Base-by-base conservation (phyloP, 1,139 yeast genomes). In the Suhomyces bribrorum region DNA sequence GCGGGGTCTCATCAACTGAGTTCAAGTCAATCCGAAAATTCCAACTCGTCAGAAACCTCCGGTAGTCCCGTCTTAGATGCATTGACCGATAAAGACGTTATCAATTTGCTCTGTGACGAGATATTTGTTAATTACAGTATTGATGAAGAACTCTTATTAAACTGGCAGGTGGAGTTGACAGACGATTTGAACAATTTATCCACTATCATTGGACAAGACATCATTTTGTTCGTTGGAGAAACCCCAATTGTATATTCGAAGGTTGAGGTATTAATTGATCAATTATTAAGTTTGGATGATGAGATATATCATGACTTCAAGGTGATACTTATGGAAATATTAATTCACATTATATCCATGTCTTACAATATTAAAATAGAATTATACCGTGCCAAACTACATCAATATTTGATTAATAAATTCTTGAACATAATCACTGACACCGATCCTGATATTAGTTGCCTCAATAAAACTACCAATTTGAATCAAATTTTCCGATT, bases 101-200 rank as follows among this genome's bases (percentile, higher is more conserved):
- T 53, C 7, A 40, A 46, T 5, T 32, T 31, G 15, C 36, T 64
- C 11, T 61, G 70, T 48, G 56, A 54, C 14, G 41, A 47, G 4
- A 53, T 61, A 6, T 50, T 65, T 29, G 54, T 62, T 7, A 51
- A 52, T 27, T 56, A 52, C 38, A 45, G 52, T n/a, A 45, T 70
- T 32, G 61, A 70, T 41, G 46, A 45, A 28, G 63, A 57, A 4
- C 44, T 61, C 11, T 51, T 71, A 11, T 26, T 41, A 35, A 61
- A 64, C 42, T 71, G 76, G 76, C 69, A 66, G 42, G 52, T 64
- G 5, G 75, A 69, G 32, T 45, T 69, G 25, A 33, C 32, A 3
- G 43, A 49, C 20, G 60, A 59, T 38, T 44, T 46, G 7, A 44
- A 47, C 15, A 39, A 46, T 8, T 49, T 66, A 27, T 41, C 53